phyloP scores from a whole-genome alignment of 1,139 yeast species.

The Hanseniaspora uvarum region DNA sequence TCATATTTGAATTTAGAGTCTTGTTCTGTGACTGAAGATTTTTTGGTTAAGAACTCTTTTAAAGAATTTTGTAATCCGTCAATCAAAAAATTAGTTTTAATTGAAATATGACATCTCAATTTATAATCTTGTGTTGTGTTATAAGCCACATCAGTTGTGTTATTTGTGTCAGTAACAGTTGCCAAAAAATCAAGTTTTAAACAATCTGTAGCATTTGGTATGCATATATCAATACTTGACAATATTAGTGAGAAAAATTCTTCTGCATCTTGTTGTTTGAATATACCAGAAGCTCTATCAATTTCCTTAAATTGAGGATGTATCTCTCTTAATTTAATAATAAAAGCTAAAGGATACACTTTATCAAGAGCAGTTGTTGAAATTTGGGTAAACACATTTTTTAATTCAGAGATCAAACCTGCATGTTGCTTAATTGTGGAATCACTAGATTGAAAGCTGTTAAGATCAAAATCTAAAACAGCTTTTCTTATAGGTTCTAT shows the following conservation, averaged over 20 bases:
- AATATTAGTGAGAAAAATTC: constrained; percentile 82
- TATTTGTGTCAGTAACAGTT: constrained; percentile 46
- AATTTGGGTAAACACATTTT: constrained; percentile 33
- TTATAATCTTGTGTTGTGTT: constrained; percentile 56
- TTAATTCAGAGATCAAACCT: constrained; percentile 33
- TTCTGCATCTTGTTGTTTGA: constrained; percentile 96
- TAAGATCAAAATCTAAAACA: constrained; percentile 27
- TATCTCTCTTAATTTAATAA: constrained; percentile 50
- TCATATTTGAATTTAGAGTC: constrained; percentile 61
- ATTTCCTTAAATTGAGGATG: constrained; percentile 87
- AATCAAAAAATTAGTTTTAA: constrained; percentile 74
- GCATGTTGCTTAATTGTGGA: constrained; percentile 29
- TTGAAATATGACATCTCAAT: constrained; percentile 78
- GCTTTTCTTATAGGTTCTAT: constrained; percentile 35
- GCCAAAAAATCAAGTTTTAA: constrained; percentile 60
- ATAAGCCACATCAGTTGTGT: constrained; percentile 45
- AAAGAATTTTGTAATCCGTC: constrained; percentile 74
- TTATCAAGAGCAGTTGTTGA: constrained; percentile 38
- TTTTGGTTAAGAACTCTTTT: constrained; percentile 67
- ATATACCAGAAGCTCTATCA: constrained; percentile 51
- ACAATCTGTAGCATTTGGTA: constrained; percentile 43
- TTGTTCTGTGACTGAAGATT: constrained; percentile 56
- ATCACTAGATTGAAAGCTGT: constrained; percentile 24
- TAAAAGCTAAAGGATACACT: constrained; percentile 54
- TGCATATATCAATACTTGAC: constrained; percentile 39